Evolutionary conservation across 257 asterid genomes (phyloP).

Genomic region (Osmanthus fragrans): DNA sequence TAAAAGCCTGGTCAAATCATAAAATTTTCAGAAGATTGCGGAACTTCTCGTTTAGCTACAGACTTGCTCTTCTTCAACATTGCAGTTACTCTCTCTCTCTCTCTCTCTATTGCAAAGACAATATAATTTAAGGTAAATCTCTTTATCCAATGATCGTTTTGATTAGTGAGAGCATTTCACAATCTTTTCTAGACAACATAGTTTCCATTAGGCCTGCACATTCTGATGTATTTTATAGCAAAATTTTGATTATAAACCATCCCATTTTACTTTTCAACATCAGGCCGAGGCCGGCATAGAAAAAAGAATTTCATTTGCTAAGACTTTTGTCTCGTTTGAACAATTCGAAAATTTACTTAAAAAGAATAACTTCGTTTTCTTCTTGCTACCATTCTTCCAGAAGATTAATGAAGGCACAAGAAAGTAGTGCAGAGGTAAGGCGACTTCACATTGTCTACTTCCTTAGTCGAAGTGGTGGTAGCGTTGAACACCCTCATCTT

Average conservation of each 20-base stretch:
- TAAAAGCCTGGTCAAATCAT: slow-evolving; percentile 53
- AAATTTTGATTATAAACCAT: slow-evolving; percentile 29
- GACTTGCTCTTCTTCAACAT: slow-evolving; percentile 29
- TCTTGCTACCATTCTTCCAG: slow-evolving; percentile 27
- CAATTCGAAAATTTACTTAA: slow-evolving; percentile 31
- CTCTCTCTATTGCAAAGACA: slow-evolving; percentile 22
- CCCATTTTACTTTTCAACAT: background rate
- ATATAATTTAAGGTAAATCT: slow-evolving; percentile 39
- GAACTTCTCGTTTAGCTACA: slow-evolving; percentile 38
- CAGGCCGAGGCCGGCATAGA: slow-evolving; percentile 67
- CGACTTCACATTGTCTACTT: slow-evolving; percentile 76
- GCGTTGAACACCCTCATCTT: slow-evolving; percentile 86
- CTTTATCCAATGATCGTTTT: slow-evolving; percentile 46
- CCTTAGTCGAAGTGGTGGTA: slow-evolving; percentile 80
- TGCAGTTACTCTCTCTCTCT: slow-evolving; percentile 6
- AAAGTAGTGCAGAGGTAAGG: slow-evolving; percentile 54
- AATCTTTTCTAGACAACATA: slow-evolving; percentile 19
- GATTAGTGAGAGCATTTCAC: slow-evolving; percentile 32
- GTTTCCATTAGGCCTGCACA: slow-evolving; percentile 49
- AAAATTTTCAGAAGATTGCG: slow-evolving; percentile 39
- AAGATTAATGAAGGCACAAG: slow-evolving; percentile 67
- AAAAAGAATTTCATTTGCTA: slow-evolving; percentile 39
- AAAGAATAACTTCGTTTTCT: slow-evolving; percentile 36
- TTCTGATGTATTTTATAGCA: slow-evolving; percentile 28
- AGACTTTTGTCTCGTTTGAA: slow-evolving; percentile 13